Conservation (phyloP, 2,329 filamentous ascomycete genomes). For the Neofusicoccum ribis region DNA sequence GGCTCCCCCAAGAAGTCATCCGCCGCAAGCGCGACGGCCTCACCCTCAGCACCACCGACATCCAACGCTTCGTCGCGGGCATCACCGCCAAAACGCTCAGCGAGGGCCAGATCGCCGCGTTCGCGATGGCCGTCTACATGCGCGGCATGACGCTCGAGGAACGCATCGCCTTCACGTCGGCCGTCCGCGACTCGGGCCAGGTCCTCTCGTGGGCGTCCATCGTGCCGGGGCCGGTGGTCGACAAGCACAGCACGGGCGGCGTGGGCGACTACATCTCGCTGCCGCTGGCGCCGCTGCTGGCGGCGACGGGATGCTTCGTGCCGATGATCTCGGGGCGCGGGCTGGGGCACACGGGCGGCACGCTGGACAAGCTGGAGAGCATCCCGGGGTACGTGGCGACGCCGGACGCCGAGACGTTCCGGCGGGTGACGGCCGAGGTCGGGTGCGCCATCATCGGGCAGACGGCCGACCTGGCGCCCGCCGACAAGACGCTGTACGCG, state of each 20-base stretch:
- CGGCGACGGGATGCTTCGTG: conserved; percentile 17
- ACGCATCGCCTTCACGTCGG: conserved; percentile 18
- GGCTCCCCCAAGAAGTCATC: conserved; percentile 20
- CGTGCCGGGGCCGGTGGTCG: conserved; percentile 11
- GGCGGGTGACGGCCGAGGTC: background rate
- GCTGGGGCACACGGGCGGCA: conserved; percentile 20
- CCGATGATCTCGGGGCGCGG: conserved; percentile 19
- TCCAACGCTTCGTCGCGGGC: conserved; percentile 18
- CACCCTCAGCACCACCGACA: conserved; percentile 12
- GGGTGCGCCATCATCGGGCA: conserved; percentile 20
- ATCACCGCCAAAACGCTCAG: conserved; percentile 8
- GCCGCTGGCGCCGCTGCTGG: conserved; percentile 19
- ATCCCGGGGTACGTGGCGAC: conserved; percentile 16
- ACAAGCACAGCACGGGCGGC: conserved; percentile 20
- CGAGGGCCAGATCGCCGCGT: conserved; percentile 19
- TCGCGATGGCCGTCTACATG: conserved; percentile 20
- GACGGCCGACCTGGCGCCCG: conserved; percentile 18
- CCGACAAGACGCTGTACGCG: conserved; percentile 20
- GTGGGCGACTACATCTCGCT: conserved; percentile 19
- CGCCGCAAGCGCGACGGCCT: conserved; percentile 20
- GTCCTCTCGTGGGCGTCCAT: conserved; percentile 6
- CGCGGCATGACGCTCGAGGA: conserved; percentile 17
- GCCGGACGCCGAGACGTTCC: conserved; percentile 14
- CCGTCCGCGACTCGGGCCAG: conserved; percentile 16
- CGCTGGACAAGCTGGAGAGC: conserved; percentile 20